Percentiles rank a stretch among this genome's conserved stretches.
Evolutionary conservation across 2,329 filamentous ascomycete species (phyloP).

Genomic region (Dryadomyces quercus-mongolicae): DNA sequence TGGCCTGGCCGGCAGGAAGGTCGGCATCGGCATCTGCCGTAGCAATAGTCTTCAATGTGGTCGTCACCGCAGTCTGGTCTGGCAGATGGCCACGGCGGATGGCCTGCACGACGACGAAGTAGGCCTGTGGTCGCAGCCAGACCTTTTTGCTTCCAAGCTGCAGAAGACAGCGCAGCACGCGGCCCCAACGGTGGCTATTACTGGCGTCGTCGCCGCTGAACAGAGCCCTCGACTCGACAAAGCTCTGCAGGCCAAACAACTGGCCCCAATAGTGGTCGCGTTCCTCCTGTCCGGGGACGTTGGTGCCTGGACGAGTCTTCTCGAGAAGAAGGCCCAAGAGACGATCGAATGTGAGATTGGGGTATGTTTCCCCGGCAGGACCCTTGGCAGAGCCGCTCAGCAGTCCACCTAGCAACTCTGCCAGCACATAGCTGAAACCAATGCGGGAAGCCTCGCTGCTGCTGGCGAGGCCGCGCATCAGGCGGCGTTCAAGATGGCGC

Average conservation of each 20-base stretch:
- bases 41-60: conserved; percentile 48
- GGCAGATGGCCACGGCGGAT: conserved; percentile 43
- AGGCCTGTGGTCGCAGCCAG: conserved; percentile 83
- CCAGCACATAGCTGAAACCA: conserved; percentile 80
- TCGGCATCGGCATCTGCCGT: neutral
- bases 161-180: conserved; percentile 61
- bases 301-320: conserved; percentile 41
- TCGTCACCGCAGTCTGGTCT: conserved; percentile 41
- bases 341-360: conserved; percentile 42
- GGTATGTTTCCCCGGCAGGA: conserved; percentile 21
- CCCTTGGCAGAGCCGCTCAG: conserved; percentile 36
- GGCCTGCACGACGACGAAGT: conserved; percentile 66
- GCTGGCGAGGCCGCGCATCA: conserved; percentile 83
- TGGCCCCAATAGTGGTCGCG: conserved; percentile 76
- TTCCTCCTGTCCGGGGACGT: conserved; percentile 58
- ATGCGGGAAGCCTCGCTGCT: conserved; percentile 77
- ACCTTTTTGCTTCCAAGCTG: conserved; percentile 68
- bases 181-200: conserved; percentile 46
- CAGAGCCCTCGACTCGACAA: conserved; percentile 67
- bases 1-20: conserved; percentile 42
- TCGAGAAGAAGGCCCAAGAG: conserved; percentile 40
- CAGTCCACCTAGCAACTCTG: conserved; percentile 64
- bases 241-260: conserved; percentile 75
- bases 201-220: conserved; percentile 28
- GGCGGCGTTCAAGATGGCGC: conserved; percentile 49